Base-by-base conservation (phyloP, 2,329 filamentous ascomycete species). In the Penicillium sp. region DNA sequence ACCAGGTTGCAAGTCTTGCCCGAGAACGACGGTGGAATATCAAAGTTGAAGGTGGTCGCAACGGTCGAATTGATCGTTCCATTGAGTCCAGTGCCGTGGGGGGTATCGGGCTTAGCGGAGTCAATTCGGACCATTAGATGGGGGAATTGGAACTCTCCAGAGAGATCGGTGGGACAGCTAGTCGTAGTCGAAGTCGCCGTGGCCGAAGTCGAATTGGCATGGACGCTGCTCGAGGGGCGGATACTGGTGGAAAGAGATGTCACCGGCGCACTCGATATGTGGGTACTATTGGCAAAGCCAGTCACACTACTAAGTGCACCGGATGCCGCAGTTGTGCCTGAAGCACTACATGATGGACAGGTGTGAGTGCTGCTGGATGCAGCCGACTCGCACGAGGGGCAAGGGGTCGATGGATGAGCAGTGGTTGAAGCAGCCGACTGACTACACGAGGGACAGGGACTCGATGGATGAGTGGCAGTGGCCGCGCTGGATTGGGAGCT, bases 21-120 rank as follows among this genome's bases (percentile, higher is more conserved):
- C 9, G 79, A 68, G 68, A 86, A 82, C 5, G 77, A 75, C 4
- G 75, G 64, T 1, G 85, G 85, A 47, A 91, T 85, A 70, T 89
- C 87, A 76, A 91, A 91, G 79, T 89, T 89, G 83, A 89, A 91
- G 70, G 90, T 84, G 13, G 84, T 84, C 10, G 84, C 85, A 53
- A 85, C 75, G 22, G 75, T 79, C 19, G 80, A 75, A 13, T 83
- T 84, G 40, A 89, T 79, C 12, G 82, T 81, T 57, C 86, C 88
- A 65, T 85, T 83, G 76, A 80, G 84, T 0, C 81, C 82, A 1
- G 83, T 86, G 8, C 87, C 87, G 47, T 77, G 76, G 0, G 84
- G 78, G 4, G 76, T 80, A 72, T 83, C 75, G 0, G 88, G 86
- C 17, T 82, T 76, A 17, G 80, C 75, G 3, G 82, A 83, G 76